These are phyloP conservation scores for Grosmannia penicillata DNA, from an alignment of 2,329 filamentous ascomycete species.

Conservation along the genomic window DNA sequence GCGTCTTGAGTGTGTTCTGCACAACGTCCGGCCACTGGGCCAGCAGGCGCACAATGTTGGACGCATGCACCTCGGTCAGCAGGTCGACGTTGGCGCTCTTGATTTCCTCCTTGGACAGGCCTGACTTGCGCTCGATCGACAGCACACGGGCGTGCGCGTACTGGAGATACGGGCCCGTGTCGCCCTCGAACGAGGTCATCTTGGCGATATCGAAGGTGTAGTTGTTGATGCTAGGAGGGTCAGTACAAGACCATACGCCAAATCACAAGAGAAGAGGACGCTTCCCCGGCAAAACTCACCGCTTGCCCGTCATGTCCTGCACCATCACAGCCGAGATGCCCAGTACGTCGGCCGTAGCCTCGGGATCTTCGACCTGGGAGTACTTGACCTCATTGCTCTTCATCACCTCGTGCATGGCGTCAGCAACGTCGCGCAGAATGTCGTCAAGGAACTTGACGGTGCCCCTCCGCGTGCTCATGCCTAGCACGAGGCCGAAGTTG, in stretches of 20 bases:
- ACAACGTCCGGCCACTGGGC: constrained; percentile 77
- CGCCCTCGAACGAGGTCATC: constrained; percentile 74
- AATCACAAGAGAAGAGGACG: background rate
- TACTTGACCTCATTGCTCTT: constrained; percentile 82
- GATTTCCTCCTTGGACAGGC: constrained; percentile 41
- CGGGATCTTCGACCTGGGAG: constrained; percentile 71
- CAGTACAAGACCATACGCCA: constrained; percentile 10
- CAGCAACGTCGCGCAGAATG: constrained; percentile 64
- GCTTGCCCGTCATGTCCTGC: constrained; percentile 93
- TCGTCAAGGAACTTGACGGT: constrained; percentile 63
- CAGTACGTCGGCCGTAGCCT: constrained; percentile 67
- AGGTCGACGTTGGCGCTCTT: constrained; percentile 49
- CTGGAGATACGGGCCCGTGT: constrained; percentile 75
- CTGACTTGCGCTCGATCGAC: constrained; percentile 45
- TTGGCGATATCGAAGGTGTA: constrained; percentile 64
- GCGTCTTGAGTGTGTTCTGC: constrained; percentile 68
- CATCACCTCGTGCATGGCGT: constrained; percentile 98
- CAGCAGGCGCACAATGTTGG: constrained; percentile 61
- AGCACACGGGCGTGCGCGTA: constrained; percentile 64
- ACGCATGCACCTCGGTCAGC: constrained; percentile 56
- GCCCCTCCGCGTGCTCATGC: constrained; percentile 56
- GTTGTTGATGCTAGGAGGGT: constrained; percentile 37
- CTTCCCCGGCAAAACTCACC: constrained; percentile 29
- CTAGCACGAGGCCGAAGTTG: constrained; percentile 60
- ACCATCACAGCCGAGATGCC: constrained; percentile 96